A percentile compares a stretch with the other conserved stretches of the same genome.
phyloP scores from a whole-genome alignment of 305 asterid species.

The Solanum hybrid region DNA sequence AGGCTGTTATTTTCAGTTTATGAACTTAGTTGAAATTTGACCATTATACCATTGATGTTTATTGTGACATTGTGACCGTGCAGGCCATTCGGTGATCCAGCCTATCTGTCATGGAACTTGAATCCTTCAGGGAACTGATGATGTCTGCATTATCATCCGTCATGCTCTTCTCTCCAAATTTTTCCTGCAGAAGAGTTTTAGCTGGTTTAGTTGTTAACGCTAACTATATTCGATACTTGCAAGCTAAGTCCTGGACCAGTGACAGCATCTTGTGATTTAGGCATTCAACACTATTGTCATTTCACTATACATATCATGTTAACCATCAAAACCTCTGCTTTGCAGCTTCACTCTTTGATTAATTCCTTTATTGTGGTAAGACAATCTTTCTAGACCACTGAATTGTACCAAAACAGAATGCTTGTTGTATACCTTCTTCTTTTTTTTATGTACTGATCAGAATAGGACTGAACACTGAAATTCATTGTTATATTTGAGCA shows the following conservation, averaged over 20 bases:
- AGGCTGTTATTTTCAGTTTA: background rate
- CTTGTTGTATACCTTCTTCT: background rate
- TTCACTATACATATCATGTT: background rate
- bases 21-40: background rate
- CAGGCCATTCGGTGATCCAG: conserved; percentile 86
- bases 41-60: background rate
- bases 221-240: background rate
- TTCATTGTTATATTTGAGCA: background rate
- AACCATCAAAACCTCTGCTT: background rate
- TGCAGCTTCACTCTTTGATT: background rate
- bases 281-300: background rate
- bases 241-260: background rate
- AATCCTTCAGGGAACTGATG: conserved; percentile 21
- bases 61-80: background rate
- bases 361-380: background rate
- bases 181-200: conserved; percentile 1
- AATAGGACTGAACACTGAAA: background rate
- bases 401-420: background rate
- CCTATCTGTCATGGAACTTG: conserved; percentile 74
- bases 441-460: background rate
- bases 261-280: background rate
- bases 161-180: background rate
- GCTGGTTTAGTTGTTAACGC: background rate
- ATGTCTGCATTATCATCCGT: background rate
- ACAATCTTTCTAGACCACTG: background rate